phyloP scores from a whole-genome alignment of 805 yeast species.

The Barnettozyma pratensis region DNA sequence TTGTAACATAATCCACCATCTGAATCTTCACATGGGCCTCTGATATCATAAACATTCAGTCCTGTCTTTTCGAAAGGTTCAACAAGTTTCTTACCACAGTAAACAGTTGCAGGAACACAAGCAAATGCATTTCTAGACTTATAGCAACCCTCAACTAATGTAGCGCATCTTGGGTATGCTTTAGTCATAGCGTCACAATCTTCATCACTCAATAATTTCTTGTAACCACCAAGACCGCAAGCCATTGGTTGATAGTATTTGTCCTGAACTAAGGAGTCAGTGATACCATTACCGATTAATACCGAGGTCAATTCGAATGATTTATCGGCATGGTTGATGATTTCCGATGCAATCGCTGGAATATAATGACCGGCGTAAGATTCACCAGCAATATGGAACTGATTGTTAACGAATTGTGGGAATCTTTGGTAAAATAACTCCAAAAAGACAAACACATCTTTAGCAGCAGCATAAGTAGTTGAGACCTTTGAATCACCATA shows the following conservation, averaged over 20 bases:
- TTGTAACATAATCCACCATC: constrained; percentile 68
- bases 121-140: constrained; percentile 55
- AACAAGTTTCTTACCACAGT: constrained; percentile 68
- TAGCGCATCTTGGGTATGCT: constrained; percentile 59
- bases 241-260: constrained; percentile 88
- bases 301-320: constrained; percentile 69
- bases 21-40: constrained; percentile 67
- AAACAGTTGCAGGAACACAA: constrained; percentile 79
- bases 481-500: constrained; percentile 61
- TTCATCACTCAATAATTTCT: constrained; percentile 63
- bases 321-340: constrained; percentile 39
- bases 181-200: constrained; percentile 62
- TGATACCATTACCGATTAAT: constrained; percentile 88
- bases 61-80: constrained; percentile 74
- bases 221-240: constrained; percentile 84
- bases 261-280: constrained; percentile 78
- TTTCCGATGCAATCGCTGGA: constrained; percentile 60
- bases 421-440: constrained; percentile 78
- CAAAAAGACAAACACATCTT: constrained; percentile 81
- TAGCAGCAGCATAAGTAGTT: constrained; percentile 76
- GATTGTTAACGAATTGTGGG: constrained; percentile 57
- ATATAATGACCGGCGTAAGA: constrained; percentile 83
- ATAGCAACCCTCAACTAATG: constrained; percentile 63
- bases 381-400: constrained; percentile 80
- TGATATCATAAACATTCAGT: constrained; percentile 80